Base-by-base conservation (phyloP, 257 asterid species). In the Anisodus tanguticus region DNA sequence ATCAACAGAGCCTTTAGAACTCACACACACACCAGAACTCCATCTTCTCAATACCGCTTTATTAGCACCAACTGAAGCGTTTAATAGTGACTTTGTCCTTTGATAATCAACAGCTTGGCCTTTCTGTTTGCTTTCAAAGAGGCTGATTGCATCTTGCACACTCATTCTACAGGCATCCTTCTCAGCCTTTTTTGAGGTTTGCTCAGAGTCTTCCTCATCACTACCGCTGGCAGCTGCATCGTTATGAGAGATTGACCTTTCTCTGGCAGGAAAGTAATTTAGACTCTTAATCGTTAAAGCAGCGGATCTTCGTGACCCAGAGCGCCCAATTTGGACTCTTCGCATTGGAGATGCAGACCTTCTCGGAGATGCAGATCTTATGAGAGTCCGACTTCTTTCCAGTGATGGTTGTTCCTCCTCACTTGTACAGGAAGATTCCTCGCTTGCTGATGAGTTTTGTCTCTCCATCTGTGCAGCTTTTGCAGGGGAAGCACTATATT, bases 341-440 rank as follows among this genome's bases (percentile, higher is more conserved):
- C 98, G 90, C 99, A 97, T 95, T 71, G 99, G 99, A 89, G 99
- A 97, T 71, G 98, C 97, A 49, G 98, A 92, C 90, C 98, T 92
- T 89, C 98, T 90, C 16, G 98, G 99, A 71, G 99, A 95, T 83
- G 97, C 93, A 59, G 93, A 86, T 91, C 99, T 87, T 83, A 88
- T 82, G 17, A 92, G 91, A 60, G 94, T 81, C 63, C 98, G 90
- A 88, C 98, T 97, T 90, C 99, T 89, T 89, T 95, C 98, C 0
- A 53, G 88, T 3, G 94, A 85, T 82, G 90, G 91, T 67, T 79
- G 92, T 71, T 94, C 98, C 88, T 89, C 98, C 86, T 92, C 98
- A 80, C 94, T 90, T 64, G 98, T 89, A 85, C 92, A 86, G 85
- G 98, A 93, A 60, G 95, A 91, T 83, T 90, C 94, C 35, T 91